These are phyloP conservation scores for Marasmius fiardii DNA, from an alignment of 1,284 basidiomycete genomes.

Conservation along the genomic window DNA sequence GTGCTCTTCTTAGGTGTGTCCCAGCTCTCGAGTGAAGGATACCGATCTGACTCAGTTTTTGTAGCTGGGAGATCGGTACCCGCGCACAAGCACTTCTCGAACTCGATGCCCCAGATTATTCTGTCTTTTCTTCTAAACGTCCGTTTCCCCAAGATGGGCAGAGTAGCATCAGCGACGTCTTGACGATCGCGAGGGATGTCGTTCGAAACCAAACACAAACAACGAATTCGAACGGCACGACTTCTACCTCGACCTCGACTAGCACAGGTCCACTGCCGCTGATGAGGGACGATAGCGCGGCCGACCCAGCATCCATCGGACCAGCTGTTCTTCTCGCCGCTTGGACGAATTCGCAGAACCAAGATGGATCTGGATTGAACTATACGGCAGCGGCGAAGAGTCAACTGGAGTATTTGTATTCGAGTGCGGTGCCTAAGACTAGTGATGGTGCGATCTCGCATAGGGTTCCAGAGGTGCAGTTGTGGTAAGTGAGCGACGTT, in stretches of 20 bases:
- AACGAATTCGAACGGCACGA: constrained; percentile 42
- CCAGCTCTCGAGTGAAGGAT: constrained; percentile 56
- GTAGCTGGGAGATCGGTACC: constrained; percentile 82
- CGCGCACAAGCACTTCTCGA: constrained; percentile 71
- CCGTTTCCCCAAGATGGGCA: constrained; percentile 30
- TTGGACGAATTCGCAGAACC: constrained; percentile 43
- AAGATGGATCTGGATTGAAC: constrained; percentile 37
- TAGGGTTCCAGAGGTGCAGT: constrained; percentile 45
- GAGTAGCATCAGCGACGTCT: constrained; percentile 30
- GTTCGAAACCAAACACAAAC: background rate
- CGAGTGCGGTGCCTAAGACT: constrained; percentile 41
- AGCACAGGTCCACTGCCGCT: constrained; percentile 29
- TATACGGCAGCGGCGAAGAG: constrained; percentile 44
- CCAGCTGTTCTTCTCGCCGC: constrained; percentile 60
- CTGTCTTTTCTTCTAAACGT: constrained; percentile 44
- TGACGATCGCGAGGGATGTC: background rate
- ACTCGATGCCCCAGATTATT: constrained; percentile 58
- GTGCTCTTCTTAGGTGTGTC: background rate
- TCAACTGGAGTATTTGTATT: constrained; percentile 59
- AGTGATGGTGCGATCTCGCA: constrained; percentile 70
- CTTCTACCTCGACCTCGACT: constrained; percentile 53
- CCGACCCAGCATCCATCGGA: constrained; percentile 70
- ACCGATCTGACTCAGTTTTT: constrained; percentile 46
- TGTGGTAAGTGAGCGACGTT: constrained; percentile 36
- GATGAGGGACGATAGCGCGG: constrained; percentile 48